Percentiles rank a stretch among this genome's conserved stretches.
Conservation (phyloP, 805 yeast genomes). For the Kodamaea laetipori region DNA sequence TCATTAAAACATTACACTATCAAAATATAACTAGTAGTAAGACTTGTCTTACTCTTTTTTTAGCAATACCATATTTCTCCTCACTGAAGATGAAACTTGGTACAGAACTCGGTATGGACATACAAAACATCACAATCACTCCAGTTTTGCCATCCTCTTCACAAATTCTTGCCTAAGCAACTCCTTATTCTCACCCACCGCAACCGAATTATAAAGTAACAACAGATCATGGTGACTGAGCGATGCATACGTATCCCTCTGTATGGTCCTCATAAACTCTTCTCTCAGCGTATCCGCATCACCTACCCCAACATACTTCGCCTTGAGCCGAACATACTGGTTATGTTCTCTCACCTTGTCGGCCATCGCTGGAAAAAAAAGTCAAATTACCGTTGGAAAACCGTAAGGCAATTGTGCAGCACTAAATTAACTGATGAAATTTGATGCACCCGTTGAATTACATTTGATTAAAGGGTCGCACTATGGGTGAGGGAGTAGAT, state of each 20-base stretch:
- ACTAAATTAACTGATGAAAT: background rate
- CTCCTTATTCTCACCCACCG: constrained; percentile 44
- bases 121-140: no score
- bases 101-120: no score
- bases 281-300: constrained; percentile 65
- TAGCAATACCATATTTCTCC: no score
- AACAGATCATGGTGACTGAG: constrained; percentile 60
- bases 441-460: no score
- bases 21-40: no score
- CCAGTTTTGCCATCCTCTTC: constrained; percentile 34
- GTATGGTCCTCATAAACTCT: constrained; percentile 70
- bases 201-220: constrained; percentile 55
- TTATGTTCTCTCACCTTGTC: constrained; percentile 65
- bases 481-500: no score
- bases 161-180: constrained; percentile 34
- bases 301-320: constrained; percentile 76
- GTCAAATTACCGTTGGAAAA: constrained; percentile 5
- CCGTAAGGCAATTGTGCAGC: constrained; percentile 4
- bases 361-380: constrained; percentile 43
- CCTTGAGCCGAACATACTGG: constrained; percentile 54
- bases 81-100: no score
- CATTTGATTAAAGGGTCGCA: no score
- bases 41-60: no score
- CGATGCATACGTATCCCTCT: constrained; percentile 65
- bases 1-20: no score